A percentile compares a stretch with the other conserved stretches of the same genome.
These are phyloP conservation scores for Wallacemonas collosoma DNA, from an alignment of 208 protist species.

Conservation along the genomic window DNA sequence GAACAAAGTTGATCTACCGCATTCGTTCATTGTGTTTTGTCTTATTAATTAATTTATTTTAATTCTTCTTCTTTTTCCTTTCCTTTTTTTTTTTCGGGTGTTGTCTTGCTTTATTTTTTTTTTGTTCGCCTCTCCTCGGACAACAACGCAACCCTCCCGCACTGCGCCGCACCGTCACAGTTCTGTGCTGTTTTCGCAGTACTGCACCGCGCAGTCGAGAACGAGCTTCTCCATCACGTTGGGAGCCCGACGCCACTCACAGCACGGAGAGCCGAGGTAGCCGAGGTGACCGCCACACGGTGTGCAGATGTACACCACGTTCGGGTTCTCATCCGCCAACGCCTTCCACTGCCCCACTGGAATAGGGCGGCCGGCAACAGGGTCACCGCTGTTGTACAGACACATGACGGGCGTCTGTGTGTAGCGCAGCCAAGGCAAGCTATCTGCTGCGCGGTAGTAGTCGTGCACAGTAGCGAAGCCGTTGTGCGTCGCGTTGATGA, in stretches of 20 bases:
- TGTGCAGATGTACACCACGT: conserved; percentile 28
- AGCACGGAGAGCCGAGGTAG: conserved; percentile 30
- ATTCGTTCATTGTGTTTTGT: too few species aligned
- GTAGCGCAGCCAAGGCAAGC: conserved; percentile 21
- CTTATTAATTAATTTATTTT: too few species aligned
- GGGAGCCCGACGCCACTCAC: conserved; percentile 27
- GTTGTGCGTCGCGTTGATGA: conserved; percentile 39
- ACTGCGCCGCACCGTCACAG: neutral
- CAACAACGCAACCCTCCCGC: too few species aligned
- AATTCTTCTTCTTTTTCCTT: too few species aligned
- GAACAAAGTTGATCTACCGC: too few species aligned
- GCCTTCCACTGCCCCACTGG: conserved; percentile 23
- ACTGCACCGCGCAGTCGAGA: conserved; percentile 17
- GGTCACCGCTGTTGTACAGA: conserved; percentile 25
- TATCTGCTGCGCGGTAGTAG: conserved; percentile 37
- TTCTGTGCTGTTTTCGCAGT: conserved; percentile 18
- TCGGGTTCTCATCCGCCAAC: conserved; percentile 22
- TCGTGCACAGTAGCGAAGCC: conserved; percentile 29
- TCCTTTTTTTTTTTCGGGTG: neutral
- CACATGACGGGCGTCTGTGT: conserved; percentile 25
- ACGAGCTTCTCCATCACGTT: conserved; percentile 30
- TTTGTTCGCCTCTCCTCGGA: neutral
- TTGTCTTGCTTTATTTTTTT: neutral
- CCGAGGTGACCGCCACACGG: conserved; percentile 47
- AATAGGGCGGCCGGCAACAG: conserved; percentile 20